A percentile compares a stretch with the other conserved stretches of the same genome.
Conservation (phyloP, 305 asterid species). For the Plantago coronopus region DNA sequence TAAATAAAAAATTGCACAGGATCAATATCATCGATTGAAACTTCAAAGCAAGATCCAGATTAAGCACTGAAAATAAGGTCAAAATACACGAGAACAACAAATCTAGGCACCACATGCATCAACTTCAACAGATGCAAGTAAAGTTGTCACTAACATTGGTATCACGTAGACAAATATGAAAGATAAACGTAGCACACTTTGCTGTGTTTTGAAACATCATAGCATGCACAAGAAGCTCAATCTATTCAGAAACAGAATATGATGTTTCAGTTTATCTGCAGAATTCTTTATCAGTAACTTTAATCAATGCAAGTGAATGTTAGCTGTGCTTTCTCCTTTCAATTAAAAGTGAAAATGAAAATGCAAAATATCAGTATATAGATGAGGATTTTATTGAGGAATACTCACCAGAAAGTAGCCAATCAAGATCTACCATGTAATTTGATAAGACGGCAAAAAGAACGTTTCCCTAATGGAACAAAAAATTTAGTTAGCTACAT, state of each 20-base stretch:
- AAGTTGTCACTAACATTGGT: not conserved
- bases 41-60: not conserved
- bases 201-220: no score
- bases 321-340: no score
- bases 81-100: not conserved
- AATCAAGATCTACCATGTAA: conserved; percentile 96
- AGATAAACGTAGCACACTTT: not conserved
- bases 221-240: no score
- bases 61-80: not conserved
- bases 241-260: no score
- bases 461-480: conserved; percentile 65
- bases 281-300: no score
- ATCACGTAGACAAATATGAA: conserved; percentile 1
- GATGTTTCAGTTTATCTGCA: no score
- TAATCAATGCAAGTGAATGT: no score
- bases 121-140: no score
- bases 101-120: no score
- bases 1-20: not conserved
- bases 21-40: no score
- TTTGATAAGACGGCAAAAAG: conserved; percentile 75
- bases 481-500: conserved; percentile 16
- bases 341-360: not conserved
- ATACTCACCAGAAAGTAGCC: conserved; percentile 86
- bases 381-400: conserved; percentile 8
- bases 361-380: conserved; percentile 14